Evolutionary conservation across 75 land plant genomes (phyloP).

Genomic region (Larix kaempferi): DNA sequence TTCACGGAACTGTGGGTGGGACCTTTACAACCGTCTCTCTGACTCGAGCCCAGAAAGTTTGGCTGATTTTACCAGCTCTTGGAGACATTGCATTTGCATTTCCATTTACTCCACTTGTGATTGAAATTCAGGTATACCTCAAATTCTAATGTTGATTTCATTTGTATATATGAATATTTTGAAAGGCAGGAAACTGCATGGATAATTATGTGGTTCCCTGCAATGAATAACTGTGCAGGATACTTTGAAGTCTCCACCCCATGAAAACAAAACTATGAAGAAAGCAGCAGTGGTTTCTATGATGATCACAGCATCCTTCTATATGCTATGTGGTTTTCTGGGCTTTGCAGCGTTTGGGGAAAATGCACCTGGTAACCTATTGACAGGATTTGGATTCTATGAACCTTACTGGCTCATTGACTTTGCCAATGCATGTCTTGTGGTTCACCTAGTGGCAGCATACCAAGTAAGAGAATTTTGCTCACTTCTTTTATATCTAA

Average conservation of each 20-base stretch:
- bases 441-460: constrained; percentile 21
- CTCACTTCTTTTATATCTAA: neutral
- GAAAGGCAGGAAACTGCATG: no score
- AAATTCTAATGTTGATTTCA: neutral
- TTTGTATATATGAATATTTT: neutral
- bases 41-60: constrained; percentile 16
- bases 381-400: constrained; percentile 5
- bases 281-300: constrained; percentile 12
- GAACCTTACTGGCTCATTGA: constrained; percentile 26
- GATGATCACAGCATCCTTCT: neutral
- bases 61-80: constrained; percentile 32
- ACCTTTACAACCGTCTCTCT: neutral
- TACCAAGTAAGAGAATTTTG: constrained; percentile 14
- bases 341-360: no score
- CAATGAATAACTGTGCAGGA: constrained; percentile 4
- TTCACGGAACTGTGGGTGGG: constrained; percentile 5
- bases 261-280: constrained; percentile 19
- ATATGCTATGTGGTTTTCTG: no score
- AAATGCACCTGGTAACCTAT: no score
- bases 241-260: constrained; percentile 17
- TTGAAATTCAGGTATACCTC: constrained; percentile 20
- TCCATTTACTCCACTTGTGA: constrained; percentile 12
- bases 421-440: constrained; percentile 27
- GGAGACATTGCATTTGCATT: constrained; percentile 45
- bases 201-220: neutral